Evolutionary conservation across 768 basidiomycete genomes (phyloP).

Genomic region (Lactarius vividus): DNA sequence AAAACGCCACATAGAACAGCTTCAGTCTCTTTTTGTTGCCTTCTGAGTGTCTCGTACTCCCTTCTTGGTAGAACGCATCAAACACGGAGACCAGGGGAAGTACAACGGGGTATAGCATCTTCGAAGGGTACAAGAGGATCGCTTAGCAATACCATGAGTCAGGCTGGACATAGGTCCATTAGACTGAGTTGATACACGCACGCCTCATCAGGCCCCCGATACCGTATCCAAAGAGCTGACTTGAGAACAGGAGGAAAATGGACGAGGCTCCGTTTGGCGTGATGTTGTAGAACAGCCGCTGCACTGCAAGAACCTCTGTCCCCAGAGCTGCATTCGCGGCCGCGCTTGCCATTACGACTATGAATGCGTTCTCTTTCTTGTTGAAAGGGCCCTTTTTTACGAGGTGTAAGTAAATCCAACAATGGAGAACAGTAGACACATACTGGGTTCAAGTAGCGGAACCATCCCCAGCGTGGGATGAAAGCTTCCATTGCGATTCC

Average conservation of each 20-base stretch:
- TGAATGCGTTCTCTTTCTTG: conserved; percentile 58
- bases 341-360: conserved; percentile 56
- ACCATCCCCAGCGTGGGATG: conserved; percentile 45
- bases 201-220: conserved; percentile 53
- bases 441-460: conserved; percentile 54
- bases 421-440: conserved; percentile 23
- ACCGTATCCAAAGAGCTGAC: conserved; percentile 47
- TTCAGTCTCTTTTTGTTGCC: conserved; percentile 41
- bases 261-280: conserved; percentile 46
- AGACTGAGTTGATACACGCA: conserved; percentile 30
- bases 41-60: conserved; percentile 26
- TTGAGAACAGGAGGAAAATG: conserved; percentile 42
- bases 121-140: conserved; percentile 50
- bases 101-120: conserved; percentile 49
- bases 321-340: conserved; percentile 53
- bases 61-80: conserved; percentile 47
- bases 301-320: conserved; percentile 54
- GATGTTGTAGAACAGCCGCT: conserved; percentile 45
- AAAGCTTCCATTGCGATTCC: conserved; percentile 47
- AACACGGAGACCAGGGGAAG: conserved; percentile 50
- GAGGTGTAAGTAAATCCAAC: conserved; percentile 3
- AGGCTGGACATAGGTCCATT: neutral
- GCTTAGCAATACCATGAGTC: conserved; percentile 31
- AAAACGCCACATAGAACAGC: conserved; percentile 49
- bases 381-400: conserved; percentile 50